These are phyloP conservation scores for Nitzschia inconspicua DNA, from an alignment of 108 stramenopile species.

Conservation along the genomic window DNA sequence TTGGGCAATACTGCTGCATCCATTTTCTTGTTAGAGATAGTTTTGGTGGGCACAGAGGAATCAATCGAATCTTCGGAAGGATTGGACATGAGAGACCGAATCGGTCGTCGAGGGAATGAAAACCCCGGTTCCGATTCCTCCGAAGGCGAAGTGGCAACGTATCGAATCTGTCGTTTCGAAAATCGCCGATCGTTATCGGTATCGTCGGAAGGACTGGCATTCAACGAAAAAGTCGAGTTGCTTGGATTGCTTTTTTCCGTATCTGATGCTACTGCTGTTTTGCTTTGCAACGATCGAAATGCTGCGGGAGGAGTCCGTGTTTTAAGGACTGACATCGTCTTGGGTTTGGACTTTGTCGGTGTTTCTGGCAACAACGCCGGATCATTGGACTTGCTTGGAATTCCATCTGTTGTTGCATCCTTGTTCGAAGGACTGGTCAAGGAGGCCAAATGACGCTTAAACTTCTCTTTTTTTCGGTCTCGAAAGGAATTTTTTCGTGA, in stretches of 20 bases:
- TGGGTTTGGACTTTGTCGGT: not conserved
- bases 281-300: no score
- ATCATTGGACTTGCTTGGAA: no score
- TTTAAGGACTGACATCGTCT: not conserved
- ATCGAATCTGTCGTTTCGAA: not conserved
- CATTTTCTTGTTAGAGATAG: not conserved
- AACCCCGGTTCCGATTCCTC: not conserved
- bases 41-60: not conserved
- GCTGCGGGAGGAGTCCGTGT: no score
- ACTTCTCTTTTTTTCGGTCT: not conserved
- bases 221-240: no score
- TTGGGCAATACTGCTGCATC: not conserved
- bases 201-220: constrained; percentile 1
- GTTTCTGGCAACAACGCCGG: not conserved
- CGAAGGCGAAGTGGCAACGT: not conserved
- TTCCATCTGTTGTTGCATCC: not conserved
- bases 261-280: no score
- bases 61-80: not conserved
- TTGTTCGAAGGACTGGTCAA: not conserved
- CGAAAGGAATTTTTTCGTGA: not conserved
- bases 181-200: not conserved
- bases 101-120: not conserved
- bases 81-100: not conserved
- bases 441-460: not conserved
- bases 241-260: no score